Evolutionary conservation across 2,329 filamentous ascomycete species (phyloP).

Genomic region (Pseudogymnoascus sp.): DNA sequence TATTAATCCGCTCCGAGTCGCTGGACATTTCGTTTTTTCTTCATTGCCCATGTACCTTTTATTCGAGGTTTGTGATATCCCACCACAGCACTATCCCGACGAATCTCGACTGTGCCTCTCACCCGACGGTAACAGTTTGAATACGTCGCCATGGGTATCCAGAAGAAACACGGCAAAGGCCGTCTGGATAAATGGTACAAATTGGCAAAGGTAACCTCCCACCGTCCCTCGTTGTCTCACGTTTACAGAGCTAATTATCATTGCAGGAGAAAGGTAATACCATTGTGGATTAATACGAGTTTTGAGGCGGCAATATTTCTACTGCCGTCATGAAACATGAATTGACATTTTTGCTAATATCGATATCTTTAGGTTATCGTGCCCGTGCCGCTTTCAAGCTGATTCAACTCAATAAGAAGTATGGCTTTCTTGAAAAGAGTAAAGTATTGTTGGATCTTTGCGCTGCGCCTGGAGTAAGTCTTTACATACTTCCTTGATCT

Average conservation of each 20-base stretch:
- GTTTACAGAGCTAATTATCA: conserved; percentile 2
- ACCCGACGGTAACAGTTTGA: conserved; percentile 4
- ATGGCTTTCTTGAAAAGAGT: conserved; percentile 94
- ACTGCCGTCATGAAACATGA: not conserved
- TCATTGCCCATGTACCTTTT: conserved; percentile 9
- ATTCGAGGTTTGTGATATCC: conserved; percentile 7
- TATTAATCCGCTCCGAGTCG: not conserved
- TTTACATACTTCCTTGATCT: not conserved
- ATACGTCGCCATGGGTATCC: conserved; percentile 67
- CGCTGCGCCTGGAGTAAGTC: conserved; percentile 79
- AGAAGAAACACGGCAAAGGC: conserved; percentile 98
- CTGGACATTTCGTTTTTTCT: conserved; percentile 9
- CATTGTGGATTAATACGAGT: not conserved
- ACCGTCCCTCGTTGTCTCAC: conserved; percentile 14
- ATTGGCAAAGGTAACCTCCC: conserved; percentile 82
- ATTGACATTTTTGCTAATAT: not conserved
- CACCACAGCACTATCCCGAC: conserved; percentile 1
- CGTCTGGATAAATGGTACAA: conserved; percentile 99
- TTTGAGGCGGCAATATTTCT: not conserved
- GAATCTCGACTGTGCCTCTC: conserved; percentile 1
- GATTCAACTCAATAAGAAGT: conserved; percentile 98
- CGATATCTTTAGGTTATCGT: conserved; percentile 58
- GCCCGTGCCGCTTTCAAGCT: conserved; percentile 96
- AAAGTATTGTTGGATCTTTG: conserved; percentile 96
- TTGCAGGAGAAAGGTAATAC: conserved; percentile 8